Evolutionary conservation across 2,329 filamentous ascomycete genomes (phyloP).

Genomic region (Aspergillus ruber): DNA sequence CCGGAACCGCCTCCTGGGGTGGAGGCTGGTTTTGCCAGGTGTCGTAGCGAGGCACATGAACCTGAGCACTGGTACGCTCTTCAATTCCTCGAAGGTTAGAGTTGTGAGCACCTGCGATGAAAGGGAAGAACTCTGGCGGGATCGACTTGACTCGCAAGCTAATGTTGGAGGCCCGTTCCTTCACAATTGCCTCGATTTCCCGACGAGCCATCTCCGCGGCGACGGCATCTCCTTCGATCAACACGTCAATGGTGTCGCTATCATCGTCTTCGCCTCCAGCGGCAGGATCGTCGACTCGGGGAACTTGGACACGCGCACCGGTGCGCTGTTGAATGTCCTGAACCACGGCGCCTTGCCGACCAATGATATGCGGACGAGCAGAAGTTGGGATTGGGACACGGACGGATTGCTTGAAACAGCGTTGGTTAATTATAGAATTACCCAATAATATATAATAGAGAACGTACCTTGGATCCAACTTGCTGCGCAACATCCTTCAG

Average conservation of each 20-base stretch:
- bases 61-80: constrained; percentile 65
- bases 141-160: constrained; percentile 76
- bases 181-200: constrained; percentile 80
- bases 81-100: constrained; percentile 62
- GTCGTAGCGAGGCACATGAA: constrained; percentile 77
- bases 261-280: constrained; percentile 71
- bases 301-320: constrained; percentile 83
- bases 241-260: constrained; percentile 69
- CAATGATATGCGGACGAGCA: constrained; percentile 83
- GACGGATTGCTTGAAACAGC: constrained; percentile 51
- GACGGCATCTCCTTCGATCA: constrained; percentile 84
- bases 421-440: constrained; percentile 3
- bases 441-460: not conserved
- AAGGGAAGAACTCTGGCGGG: constrained; percentile 89
- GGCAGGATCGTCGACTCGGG: constrained; percentile 64
- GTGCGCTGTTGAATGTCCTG: constrained; percentile 84
- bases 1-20: constrained; percentile 55
- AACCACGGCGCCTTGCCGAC: constrained; percentile 82
- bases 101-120: constrained; percentile 77
- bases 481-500: constrained; percentile 84
- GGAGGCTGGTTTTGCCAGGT: constrained; percentile 64
- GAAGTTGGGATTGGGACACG: constrained; percentile 77
- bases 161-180: constrained; percentile 75
- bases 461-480: constrained; percentile 72
- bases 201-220: constrained; percentile 77